Percentiles rank a stretch among this genome's conserved stretches.
Conservation (phyloP, 495 filamentous ascomycete genomes). For the Penicillium lividum region DNA sequence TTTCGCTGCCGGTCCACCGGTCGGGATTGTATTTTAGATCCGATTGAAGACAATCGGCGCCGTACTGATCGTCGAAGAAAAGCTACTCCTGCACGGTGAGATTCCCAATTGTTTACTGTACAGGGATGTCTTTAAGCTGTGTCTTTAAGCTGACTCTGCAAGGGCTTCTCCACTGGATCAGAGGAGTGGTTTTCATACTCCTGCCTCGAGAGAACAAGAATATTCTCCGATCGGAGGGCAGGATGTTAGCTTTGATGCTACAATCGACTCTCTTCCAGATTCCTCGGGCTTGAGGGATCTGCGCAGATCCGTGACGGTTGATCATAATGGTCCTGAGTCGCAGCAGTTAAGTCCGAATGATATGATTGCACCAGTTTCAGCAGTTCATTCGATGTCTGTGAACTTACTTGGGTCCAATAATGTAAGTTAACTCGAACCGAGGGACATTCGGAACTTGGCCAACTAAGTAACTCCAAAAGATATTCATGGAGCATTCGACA, state of each 20-base stretch:
- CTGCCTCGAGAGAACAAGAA: conserved; percentile 33
- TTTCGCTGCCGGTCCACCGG: conserved; percentile 41
- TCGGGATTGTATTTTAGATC: conserved; percentile 44
- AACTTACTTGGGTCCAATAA: conserved; percentile 40
- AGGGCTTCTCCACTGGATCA: conserved; percentile 30
- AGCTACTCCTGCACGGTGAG: conserved; percentile 29
- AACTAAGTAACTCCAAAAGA: conserved; percentile 19
- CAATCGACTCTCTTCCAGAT: conserved; percentile 33
- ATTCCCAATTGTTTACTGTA: background rate
- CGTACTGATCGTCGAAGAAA: conserved; percentile 33
- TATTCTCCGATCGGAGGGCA: conserved; percentile 30
- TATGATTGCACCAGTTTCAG: conserved; percentile 45
- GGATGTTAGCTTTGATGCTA: conserved; percentile 27
- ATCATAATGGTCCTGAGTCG: conserved; percentile 35
- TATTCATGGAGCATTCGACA: conserved; percentile 39
- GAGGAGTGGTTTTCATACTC: conserved; percentile 30
- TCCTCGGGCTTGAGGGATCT: conserved; percentile 22
- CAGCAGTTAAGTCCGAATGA: conserved; percentile 46
- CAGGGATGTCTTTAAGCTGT: conserved; percentile 8
- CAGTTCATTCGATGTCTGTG: conserved; percentile 46
- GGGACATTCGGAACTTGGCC: background rate
- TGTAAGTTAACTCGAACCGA: conserved; percentile 20
- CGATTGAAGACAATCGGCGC: conserved; percentile 33
- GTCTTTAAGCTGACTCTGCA: conserved; percentile 13
- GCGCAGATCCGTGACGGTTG: conserved; percentile 28